Evolutionary conservation across 2,329 filamentous ascomycete genomes (phyloP), one percentile per base, ranked within the genome.

Genomic region (Microsporum canis): DNA sequence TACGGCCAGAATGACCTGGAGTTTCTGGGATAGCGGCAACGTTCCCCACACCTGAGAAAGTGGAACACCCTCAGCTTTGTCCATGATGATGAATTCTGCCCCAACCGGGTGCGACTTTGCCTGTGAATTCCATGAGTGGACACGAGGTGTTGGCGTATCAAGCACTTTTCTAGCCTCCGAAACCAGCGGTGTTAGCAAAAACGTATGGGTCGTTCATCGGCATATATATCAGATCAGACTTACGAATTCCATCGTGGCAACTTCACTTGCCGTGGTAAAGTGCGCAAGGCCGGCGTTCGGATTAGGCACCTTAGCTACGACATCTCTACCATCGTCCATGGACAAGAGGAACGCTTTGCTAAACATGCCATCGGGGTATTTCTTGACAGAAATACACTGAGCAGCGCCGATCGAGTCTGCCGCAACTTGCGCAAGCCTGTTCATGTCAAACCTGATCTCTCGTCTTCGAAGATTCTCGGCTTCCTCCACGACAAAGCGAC

Each of bases 261-360:
- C 65, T 58, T 70, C 67, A 34, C 66, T 69, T 8, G 69, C 66
- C 17, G 38, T 43, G 7, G 56, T 58, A 58, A 3, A 58, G 14
- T 36, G 36, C 12, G 65, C 47, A 58, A 66, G 63, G 3, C 68
- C 68, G 3, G 68, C 68, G 55, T 70, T 71, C 1, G 68, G 69
- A 51, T 70, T 71, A n/a, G 68, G 69, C 27, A 71, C 61, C 57
- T 68, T 68, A 3, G 66, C 68, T 56, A 71, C 61, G n/a, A 71
- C 65, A 58, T 71, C 63, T 7, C 65, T 64, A 59, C 69, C 63
- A 72, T 70, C 69, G 51, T 69, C 64, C 68, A 70, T 70, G n/a
- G 65, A 68, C 63, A 76, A 63, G 2, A 71, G 60, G 53, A 76
- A 73, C 14, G 71, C 72, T 69, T 74, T 65, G 62, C 70, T 74